Percentiles rank a stretch among this genome's conserved stretches.
These are phyloP conservation scores for Ustilago vetiveriae DNA, from an alignment of 1,284 basidiomycete species.

Conservation along the genomic window DNA sequence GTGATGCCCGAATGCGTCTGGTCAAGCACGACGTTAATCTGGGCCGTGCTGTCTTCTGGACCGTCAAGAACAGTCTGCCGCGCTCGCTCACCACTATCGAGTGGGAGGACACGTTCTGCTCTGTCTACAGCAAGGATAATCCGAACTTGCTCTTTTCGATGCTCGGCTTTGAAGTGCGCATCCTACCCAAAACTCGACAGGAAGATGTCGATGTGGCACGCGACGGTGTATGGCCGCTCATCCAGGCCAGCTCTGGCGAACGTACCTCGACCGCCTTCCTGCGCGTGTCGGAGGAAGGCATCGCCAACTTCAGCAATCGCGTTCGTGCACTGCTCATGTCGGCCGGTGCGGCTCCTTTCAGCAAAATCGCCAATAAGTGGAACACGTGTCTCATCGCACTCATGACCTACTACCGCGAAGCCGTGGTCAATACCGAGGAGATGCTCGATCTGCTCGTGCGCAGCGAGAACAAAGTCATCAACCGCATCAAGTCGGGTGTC, in stretches of 20 bases:
- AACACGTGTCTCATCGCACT: slow-evolving; percentile 77
- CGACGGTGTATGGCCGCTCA: slow-evolving; percentile 97
- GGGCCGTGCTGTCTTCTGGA: slow-evolving; percentile 98
- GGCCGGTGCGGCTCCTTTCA: slow-evolving; percentile 97
- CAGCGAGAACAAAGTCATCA: slow-evolving; percentile 74
- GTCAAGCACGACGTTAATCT: slow-evolving; percentile 99
- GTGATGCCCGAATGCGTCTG: slow-evolving; percentile 97
- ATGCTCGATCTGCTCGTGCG: slow-evolving; percentile 70
- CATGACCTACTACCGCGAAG: slow-evolving; percentile 98
- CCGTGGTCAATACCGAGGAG: slow-evolving; percentile 97
- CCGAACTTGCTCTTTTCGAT: slow-evolving; percentile 98
- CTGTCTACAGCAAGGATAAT: slow-evolving; percentile 95
- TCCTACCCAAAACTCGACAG: slow-evolving; percentile 92
- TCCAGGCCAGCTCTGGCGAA: slow-evolving; percentile 92
- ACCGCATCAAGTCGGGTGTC: slow-evolving; percentile 97
- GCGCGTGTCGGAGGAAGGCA: slow-evolving; percentile 93
- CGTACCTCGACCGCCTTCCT: slow-evolving; percentile 96
- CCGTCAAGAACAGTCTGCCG: slow-evolving; percentile 96
- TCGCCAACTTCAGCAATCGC: slow-evolving; percentile 69
- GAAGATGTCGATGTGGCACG: slow-evolving; percentile 96
- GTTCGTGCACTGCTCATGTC: slow-evolving; percentile 98
- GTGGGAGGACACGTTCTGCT: slow-evolving; percentile 73
- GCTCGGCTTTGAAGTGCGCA: slow-evolving; percentile 97
- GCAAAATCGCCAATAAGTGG: slow-evolving; percentile 99
- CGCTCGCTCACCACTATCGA: slow-evolving; percentile 97